Percentiles rank a stretch among this genome's conserved stretches.
phyloP scores from a whole-genome alignment of 2,329 filamentous ascomycete species.

The Sclerotinia subarctica region DNA sequence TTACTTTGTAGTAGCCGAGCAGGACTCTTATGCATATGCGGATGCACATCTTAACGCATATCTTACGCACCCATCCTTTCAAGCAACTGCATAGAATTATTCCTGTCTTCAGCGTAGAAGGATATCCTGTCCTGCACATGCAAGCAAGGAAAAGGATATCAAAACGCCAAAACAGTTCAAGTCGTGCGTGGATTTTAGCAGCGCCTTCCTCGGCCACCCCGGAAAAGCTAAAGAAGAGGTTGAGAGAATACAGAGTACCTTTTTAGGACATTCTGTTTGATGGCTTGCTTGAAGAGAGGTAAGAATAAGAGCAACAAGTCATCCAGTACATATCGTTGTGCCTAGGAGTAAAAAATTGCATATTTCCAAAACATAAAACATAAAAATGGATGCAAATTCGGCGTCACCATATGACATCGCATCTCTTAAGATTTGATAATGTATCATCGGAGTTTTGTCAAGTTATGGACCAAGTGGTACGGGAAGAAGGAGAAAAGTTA shows the following conservation, averaged over 20 bases:
- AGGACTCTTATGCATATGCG: not conserved
- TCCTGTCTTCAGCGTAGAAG: constrained; percentile 3
- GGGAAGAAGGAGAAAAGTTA: not conserved
- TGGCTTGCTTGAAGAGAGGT: not conserved
- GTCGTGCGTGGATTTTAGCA: not conserved
- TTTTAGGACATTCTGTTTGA: not conserved
- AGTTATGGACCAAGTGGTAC: not conserved
- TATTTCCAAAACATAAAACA: not conserved
- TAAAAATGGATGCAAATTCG: not conserved
- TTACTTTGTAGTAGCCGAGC: not conserved
- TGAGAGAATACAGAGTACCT: not conserved
- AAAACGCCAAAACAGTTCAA: not conserved
- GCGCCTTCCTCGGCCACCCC: constrained; percentile 13
- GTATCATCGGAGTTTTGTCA: constrained; percentile 1
- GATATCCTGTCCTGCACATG: constrained; percentile 17
- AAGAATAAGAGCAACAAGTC: not conserved
- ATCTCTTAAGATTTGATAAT: not conserved
- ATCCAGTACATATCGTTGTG: not conserved
- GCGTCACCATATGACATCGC: not conserved
- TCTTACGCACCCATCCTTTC: not conserved
- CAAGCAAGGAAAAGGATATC: not conserved
- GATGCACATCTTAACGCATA: not conserved
- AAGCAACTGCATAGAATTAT: constrained; percentile 3
- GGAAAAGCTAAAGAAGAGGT: constrained; percentile 8
- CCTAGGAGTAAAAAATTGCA: not conserved